A percentile compares a stretch with the other conserved stretches of the same genome.
phyloP scores from a whole-genome alignment of 768 basidiomycete genomes.

The Podaxis pistillaris region DNA sequence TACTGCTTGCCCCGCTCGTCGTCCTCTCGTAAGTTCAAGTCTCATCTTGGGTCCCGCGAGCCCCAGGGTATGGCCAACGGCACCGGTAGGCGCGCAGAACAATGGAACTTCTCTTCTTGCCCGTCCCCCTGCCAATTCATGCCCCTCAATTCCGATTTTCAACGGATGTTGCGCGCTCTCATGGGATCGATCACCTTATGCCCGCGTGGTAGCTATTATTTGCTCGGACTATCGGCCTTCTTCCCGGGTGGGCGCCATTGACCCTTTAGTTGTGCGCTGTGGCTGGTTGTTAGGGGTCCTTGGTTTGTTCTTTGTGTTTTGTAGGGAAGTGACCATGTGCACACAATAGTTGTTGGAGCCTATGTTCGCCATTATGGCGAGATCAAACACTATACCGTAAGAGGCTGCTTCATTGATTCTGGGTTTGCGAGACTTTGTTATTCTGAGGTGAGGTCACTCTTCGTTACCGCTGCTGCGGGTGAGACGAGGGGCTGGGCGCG shows the following conservation, averaged over 20 bases:
- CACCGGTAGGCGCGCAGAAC: background rate
- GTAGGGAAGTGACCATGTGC: background rate
- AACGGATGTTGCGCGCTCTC: background rate
- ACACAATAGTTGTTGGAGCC: conserved; percentile 9
- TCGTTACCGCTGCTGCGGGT: conserved; percentile 12
- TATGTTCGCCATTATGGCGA: background rate
- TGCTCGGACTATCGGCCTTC: conserved; percentile 5
- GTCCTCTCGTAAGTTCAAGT: background rate
- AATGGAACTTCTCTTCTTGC: conserved; percentile 3
- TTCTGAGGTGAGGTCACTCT: conserved; percentile 2
- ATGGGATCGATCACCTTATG: background rate
- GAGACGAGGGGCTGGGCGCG: background rate
- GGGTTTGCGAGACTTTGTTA: conserved; percentile 1
- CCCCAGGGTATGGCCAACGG: background rate
- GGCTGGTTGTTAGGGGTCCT: background rate
- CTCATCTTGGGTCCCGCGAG: background rate
- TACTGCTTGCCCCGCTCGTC: conserved; percentile 1
- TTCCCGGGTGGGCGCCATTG: background rate
- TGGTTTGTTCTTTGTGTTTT: conserved; percentile 2
- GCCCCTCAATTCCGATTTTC: background rate
- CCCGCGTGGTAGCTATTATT: background rate
- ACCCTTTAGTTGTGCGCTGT: background rate
- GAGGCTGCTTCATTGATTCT: background rate
- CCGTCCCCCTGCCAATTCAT: background rate
- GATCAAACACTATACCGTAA: background rate